These are phyloP conservation scores for Penicillium subrubescens DNA, from an alignment of 495 filamentous ascomycete species.

Conservation along the genomic window DNA sequence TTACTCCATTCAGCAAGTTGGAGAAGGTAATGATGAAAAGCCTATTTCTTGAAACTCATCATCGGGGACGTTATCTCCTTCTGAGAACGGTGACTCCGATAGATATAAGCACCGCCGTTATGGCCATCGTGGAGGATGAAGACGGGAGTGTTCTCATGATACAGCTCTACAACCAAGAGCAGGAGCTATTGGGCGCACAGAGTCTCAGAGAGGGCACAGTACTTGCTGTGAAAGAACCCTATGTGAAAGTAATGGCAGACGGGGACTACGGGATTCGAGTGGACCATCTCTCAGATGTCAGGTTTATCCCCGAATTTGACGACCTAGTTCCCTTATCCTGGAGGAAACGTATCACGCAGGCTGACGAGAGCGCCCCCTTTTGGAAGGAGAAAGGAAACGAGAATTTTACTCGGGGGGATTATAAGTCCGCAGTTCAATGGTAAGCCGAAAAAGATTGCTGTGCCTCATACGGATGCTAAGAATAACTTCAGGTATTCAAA, in stretches of 20 bases:
- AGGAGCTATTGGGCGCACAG: slow-evolving; percentile 18
- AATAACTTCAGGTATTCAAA: slow-evolving; percentile 28
- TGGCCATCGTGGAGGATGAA: slow-evolving; percentile 55
- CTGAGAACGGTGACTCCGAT: slow-evolving; percentile 44
- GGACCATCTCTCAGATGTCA: slow-evolving; percentile 55
- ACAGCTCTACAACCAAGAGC: slow-evolving; percentile 48
- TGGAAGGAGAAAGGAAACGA: slow-evolving; percentile 48
- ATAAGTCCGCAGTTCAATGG: slow-evolving; percentile 29
- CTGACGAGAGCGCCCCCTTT: slow-evolving; percentile 24
- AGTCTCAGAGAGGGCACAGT: slow-evolving; percentile 35
- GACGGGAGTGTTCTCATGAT: slow-evolving; percentile 45
- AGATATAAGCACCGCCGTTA: slow-evolving; percentile 42
- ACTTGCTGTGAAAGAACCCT: slow-evolving; percentile 56
- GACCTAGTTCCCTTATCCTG: slow-evolving; percentile 36
- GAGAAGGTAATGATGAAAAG: slow-evolving; percentile 30
- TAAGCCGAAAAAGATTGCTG: slow-evolving; percentile 10
- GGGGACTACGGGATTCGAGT: slow-evolving; percentile 48
- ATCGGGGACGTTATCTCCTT: slow-evolving; percentile 48
- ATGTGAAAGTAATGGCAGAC: slow-evolving; percentile 41
- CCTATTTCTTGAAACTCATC: slow-evolving; percentile 53
- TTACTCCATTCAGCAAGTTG: slow-evolving; percentile 17
- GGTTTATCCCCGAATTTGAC: slow-evolving; percentile 34
- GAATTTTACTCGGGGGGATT: slow-evolving; percentile 23
- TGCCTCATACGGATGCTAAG: slow-evolving; percentile 13
- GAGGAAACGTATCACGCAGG: slow-evolving; percentile 26